Conservation (phyloP, 257 asterid species). For the Lavandula angustifolia region DNA sequence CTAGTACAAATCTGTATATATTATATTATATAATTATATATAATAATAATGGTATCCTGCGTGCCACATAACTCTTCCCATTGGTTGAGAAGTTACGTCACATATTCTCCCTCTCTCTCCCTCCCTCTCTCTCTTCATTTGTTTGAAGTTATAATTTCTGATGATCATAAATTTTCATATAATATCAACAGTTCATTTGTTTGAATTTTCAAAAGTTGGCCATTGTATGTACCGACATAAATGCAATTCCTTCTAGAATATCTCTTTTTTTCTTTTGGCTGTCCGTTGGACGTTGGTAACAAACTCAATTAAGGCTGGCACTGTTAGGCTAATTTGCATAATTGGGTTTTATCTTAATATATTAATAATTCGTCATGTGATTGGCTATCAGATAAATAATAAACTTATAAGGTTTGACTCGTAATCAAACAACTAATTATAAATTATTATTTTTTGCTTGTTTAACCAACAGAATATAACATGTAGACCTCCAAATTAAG, state of each 20-base stretch:
- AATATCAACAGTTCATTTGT: too few species aligned
- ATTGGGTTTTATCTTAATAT: slow-evolving; percentile 3
- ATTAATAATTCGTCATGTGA: slow-evolving; percentile 15
- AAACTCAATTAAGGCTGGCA: neutral
- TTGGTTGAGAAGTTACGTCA: slow-evolving; percentile 44
- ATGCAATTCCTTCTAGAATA: neutral
- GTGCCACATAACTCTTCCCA: slow-evolving; percentile 52
- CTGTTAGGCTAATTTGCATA: slow-evolving; percentile 23
- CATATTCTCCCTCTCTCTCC: slow-evolving; percentile 24
- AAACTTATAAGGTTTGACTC: slow-evolving; percentile 27
- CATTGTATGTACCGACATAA: neutral
- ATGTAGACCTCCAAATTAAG: slow-evolving; percentile 17
- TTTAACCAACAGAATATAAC: slow-evolving; percentile 35
- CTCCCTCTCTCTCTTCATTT: neutral
- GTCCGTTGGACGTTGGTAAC: neutral
- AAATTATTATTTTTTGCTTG: slow-evolving; percentile 17
- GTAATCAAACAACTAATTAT: slow-evolving; percentile 25
- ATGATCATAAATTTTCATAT: neutral
- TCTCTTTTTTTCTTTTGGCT: neutral
- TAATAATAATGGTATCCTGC: slow-evolving; percentile 24
- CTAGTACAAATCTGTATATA: neutral
- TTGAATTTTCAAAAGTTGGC: slow-evolving; percentile 37
- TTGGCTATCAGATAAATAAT: slow-evolving; percentile 14
- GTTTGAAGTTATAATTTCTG: neutral
- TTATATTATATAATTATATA: too few species aligned